Evolutionary conservation across 2,329 filamentous ascomycete species (phyloP), one percentile per base, ranked within the genome.

Genomic region (Cercospora citrullina): DNA sequence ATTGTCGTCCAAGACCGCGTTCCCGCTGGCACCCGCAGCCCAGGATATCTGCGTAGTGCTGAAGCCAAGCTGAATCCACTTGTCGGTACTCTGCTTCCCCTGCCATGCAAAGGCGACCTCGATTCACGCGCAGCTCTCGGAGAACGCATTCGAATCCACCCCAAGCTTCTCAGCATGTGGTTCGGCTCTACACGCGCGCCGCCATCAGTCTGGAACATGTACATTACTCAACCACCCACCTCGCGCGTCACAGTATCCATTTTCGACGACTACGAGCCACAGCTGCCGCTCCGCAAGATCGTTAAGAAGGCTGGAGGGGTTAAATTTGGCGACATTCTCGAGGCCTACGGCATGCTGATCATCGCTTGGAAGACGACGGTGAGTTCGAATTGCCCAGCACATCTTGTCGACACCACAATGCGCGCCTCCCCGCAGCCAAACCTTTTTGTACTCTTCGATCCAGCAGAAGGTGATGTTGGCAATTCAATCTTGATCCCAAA

Each of bases 141-240:
- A 21, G 60, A 51, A 21, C 39, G 60, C 39, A 6, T 62, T 5
- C 60, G 26, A 7, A 58, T 58, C 31, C 62, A 12, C 9, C 48
- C 31, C 36, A 21, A 10, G 31, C 26, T 39, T 10, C 31, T 55
- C 31, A 30, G 23, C n/a, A 33, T 23, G 18, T 58, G 48, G 48
- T 28, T 55, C n/a, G 62, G 62, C 28, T 64, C 62, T 10, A 64
- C 30, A n/a, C 62, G 51, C 21, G 62, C 51, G 9, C 48, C 62
- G n/a, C 53, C 62, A 16, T 57, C 62, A n/a, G 62, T 31, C 21
- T 64, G 45, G 48, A 42, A 58, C 31, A 64, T 64, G 62, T 55
- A 39, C 31, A 18, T 64, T 9, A 64, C 62, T 5, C 62, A 64
- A 30, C 62, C 62, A 28, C 62, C 62, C 7, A 45, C 62, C 7